Evolutionary conservation across 2,329 filamentous ascomycete species (phyloP), one percentile per base, ranked within the genome.

Genomic region (Diaporthe citrichinensis): DNA sequence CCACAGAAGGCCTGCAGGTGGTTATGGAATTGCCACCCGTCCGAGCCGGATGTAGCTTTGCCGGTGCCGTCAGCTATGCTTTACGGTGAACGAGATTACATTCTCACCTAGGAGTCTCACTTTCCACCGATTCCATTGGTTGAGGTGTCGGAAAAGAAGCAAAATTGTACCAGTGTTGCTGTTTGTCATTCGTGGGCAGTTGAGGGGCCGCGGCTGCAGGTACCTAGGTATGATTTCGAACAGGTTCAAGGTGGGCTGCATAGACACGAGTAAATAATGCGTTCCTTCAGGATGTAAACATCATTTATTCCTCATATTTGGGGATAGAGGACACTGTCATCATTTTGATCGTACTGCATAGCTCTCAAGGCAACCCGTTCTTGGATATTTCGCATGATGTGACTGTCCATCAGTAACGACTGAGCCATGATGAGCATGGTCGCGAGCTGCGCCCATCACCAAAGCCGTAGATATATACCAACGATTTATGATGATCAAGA

Each of bases 11-110:
- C 23, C 53, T 55, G 53, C 53, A 31, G 25, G 20, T 68, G 31
- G 31, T 51, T 28, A 17, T 51, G 62, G 31, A 51, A 51, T 51
- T 25, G 44, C 31, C 62, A 68, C 62, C 44, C 41, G 61, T 23
- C 44, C 44, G 61, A 36, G 61, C 62, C 62, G 62, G 62, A 65
- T 12, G 62, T 68, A 49, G 62, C 44, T 15, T 17, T 68, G 39
- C 62, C 62, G 62, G 31, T 68, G 23, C 44, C 44, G 31, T 28
- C 5, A 39, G 44, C 65, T 28, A 53, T 68, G 65, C 65, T 23
- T 53, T 31, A 4, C 46, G n/a, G 62, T 23, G 5, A 34, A 23
- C 25, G 20, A 46, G 5, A 34, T 10, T 0, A 6, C 28, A 23
- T 31, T 49, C 15, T 46, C 10, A 17, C 12, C 61, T 65, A 25